A percentile compares a stretch with the other conserved stretches of the same genome.
Evolutionary conservation across 345 rosid species (phyloP).

Genomic region (Hibiscus mutabilis): DNA sequence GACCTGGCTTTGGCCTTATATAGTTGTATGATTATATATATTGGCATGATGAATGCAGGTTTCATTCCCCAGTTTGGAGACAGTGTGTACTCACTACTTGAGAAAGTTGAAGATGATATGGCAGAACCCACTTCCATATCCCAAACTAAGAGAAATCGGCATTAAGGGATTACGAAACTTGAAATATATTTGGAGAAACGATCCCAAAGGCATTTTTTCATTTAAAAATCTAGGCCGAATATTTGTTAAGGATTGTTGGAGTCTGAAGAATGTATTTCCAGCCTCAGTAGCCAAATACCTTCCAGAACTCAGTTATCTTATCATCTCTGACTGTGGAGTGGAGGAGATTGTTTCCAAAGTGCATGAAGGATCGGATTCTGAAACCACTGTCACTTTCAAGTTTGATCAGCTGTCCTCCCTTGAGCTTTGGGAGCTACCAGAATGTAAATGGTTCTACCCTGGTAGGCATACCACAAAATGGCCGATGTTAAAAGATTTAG

Average conservation of each 20-base stretch:
- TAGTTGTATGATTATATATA: no score
- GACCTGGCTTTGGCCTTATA: no score
- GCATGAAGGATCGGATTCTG: neutral
- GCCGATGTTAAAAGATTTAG: neutral
- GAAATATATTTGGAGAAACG: neutral
- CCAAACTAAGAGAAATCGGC: no score
- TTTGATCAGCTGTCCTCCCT: neutral
- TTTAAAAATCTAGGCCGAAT: neutral
- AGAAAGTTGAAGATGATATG: no score
- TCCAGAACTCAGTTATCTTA: neutral
- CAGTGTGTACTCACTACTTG: no score
- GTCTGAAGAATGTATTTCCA: neutral
- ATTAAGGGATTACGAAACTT: neutral
- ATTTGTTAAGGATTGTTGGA: neutral
- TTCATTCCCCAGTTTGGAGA: no score
- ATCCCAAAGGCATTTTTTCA: neutral
- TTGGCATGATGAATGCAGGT: no score
- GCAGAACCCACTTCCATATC: no score
- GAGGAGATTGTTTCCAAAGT: no score
- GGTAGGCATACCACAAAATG: neutral
- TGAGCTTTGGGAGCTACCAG: fast-evolving
- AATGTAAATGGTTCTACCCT: neutral
- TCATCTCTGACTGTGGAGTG: neutral
- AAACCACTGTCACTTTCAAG: neutral
- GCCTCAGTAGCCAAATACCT: neutral